These are phyloP conservation scores for Exserohilum rostratum DNA, from an alignment of 2,329 filamentous ascomycete genomes.

Conservation along the genomic window DNA sequence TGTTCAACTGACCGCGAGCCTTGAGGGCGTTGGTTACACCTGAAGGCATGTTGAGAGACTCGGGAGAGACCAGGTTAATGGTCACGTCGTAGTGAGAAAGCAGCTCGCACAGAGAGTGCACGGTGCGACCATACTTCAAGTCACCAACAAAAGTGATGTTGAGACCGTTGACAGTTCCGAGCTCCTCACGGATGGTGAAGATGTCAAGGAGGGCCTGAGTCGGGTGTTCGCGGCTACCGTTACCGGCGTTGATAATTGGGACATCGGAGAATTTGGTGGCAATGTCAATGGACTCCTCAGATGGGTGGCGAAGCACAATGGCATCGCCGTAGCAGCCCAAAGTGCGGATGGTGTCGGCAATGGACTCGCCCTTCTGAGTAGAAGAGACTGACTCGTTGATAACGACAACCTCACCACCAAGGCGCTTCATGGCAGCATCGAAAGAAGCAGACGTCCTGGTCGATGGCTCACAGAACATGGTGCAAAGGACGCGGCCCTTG, in stretches of 20 bases:
- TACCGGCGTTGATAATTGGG: conserved; percentile 95
- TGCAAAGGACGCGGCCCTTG: conserved; percentile 83
- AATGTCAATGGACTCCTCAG: conserved; percentile 77
- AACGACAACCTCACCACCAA: conserved; percentile 84
- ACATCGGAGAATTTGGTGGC: conserved; percentile 88
- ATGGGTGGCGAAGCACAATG: conserved; percentile 92
- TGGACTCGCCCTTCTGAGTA: conserved; percentile 89
- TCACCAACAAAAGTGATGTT: conserved; percentile 97
- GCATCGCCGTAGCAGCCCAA: conserved; percentile 94
- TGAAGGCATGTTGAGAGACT: conserved; percentile 75
- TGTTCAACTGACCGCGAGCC: conserved; percentile 74
- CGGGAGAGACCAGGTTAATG: conserved; percentile 88
- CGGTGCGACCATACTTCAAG: conserved; percentile 88
- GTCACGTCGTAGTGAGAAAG: conserved; percentile 95
- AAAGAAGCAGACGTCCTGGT: conserved; percentile 95
- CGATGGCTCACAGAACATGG: conserved; percentile 97
- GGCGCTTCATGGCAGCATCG: conserved; percentile 96
- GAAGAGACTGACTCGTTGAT: conserved; percentile 85
- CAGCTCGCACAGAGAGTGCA: conserved; percentile 93
- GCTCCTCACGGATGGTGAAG: conserved; percentile 97
- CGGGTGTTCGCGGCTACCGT: conserved; percentile 93
- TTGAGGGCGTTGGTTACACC: conserved; percentile 76
- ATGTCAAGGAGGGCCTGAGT: conserved; percentile 97
- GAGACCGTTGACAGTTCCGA: conserved; percentile 91
- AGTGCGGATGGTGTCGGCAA: conserved; percentile 92